These are phyloP conservation scores for Coprinopsis strossmayeri DNA, from an alignment of 768 basidiomycete genomes.

Conservation along the genomic window DNA sequence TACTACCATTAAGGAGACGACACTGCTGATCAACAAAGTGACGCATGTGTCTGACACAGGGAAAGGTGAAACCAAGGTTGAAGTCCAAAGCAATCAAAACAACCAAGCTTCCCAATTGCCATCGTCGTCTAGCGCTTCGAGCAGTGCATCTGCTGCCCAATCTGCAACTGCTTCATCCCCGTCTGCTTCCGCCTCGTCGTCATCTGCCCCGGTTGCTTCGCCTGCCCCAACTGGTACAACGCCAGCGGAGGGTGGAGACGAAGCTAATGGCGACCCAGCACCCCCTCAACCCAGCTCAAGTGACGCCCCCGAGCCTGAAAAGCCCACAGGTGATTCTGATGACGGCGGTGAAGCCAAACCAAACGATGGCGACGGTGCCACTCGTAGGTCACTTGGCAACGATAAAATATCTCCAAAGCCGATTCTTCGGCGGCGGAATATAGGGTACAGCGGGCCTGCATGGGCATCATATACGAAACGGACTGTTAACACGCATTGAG, in stretches of 20 bases:
- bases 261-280: not conserved
- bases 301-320: not conserved
- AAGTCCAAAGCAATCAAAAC: not conserved
- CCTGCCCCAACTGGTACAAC: not conserved
- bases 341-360: not conserved
- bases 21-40: conserved; percentile 1
- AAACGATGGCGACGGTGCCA: not conserved
- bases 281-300: not conserved
- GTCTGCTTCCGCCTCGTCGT: not conserved
- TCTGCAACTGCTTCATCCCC: not conserved
- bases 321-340: not conserved
- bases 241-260: not conserved
- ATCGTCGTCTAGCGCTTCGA: not conserved
- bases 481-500: conserved; percentile 2
- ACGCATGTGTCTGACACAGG: not conserved
- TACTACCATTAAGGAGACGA: conserved; percentile 3
- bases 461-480: conserved; percentile 8
- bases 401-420: not conserved
- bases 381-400: not conserved
- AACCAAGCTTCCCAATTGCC: not conserved
- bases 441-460: conserved; percentile 9
- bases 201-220: not conserved
- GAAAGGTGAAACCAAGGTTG: not conserved
- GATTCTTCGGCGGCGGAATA: not conserved
- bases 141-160: not conserved